A percentile compares a stretch with the other conserved stretches of the same genome.
Conservation (phyloP, 23 red algal species). For the Gracilaria domingensis region DNA sequence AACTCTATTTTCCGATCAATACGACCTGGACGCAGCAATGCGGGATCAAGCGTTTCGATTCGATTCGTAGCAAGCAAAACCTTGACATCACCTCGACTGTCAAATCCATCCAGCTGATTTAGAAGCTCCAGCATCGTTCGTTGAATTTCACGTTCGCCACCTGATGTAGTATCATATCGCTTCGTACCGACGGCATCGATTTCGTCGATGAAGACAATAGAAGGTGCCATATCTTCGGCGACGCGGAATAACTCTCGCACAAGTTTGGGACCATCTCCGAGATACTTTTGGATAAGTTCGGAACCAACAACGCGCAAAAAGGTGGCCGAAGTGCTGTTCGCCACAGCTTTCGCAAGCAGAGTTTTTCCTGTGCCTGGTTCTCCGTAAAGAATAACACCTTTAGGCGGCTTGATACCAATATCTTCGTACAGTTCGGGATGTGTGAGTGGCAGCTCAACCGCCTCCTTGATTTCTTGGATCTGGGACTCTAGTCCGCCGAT, state of each 20-base stretch:
- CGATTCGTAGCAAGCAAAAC: slow-evolving; percentile 97
- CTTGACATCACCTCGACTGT: slow-evolving; percentile 96
- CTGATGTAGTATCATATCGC: slow-evolving; percentile 95
- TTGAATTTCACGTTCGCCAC: slow-evolving; percentile 99
- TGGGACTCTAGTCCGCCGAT: slow-evolving; percentile 98
- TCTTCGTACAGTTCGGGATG: slow-evolving; percentile 99
- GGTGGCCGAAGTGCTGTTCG: slow-evolving; percentile 96
- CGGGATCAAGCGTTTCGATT: slow-evolving; percentile 98
- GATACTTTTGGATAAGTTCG: slow-evolving; percentile 99
- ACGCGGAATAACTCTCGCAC: slow-evolving; percentile 98
- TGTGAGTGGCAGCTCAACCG: slow-evolving; percentile 98
- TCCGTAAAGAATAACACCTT: slow-evolving; percentile 99
- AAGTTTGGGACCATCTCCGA: slow-evolving; percentile 99
- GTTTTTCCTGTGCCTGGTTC: slow-evolving; percentile 99
- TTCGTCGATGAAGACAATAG: slow-evolving; percentile 99
- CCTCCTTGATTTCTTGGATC: slow-evolving; percentile 99
- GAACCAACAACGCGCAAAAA: slow-evolving; percentile 96
- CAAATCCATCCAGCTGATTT: slow-evolving; percentile 99
- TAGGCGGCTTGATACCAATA: slow-evolving; percentile 98
- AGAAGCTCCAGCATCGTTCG: slow-evolving; percentile 99
- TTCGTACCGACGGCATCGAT: slow-evolving; percentile 99
- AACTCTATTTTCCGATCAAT: slow-evolving; percentile 99
- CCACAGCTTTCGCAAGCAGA: slow-evolving; percentile 97
- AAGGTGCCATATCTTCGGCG: slow-evolving; percentile 98
- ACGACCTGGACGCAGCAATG: slow-evolving; percentile 95